A percentile compares a stretch with the other conserved stretches of the same genome.
Evolutionary conservation across 176 grass and related monocot species (phyloP).

Genomic region (Saccharum spontaneum): DNA sequence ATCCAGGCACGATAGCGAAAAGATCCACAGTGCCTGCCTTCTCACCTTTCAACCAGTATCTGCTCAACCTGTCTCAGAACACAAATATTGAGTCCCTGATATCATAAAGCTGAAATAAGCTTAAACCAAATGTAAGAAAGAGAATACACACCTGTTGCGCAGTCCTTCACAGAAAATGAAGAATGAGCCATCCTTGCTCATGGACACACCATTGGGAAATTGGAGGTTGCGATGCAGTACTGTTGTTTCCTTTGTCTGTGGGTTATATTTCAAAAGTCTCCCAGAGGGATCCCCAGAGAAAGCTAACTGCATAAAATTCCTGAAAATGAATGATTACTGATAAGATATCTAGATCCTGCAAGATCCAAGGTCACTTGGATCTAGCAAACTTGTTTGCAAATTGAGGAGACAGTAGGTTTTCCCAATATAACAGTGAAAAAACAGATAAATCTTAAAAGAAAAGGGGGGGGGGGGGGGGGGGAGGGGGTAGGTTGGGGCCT

Average conservation of each 20-base stretch:
- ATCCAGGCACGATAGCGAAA: too few relatives aligned
- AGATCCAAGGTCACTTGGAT: background rate
- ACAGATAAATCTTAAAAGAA: background rate
- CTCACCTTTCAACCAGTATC: constrained; percentile 92
- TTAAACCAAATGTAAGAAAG: constrained; percentile 20
- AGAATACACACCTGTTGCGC: constrained; percentile 52
- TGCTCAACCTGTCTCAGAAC: constrained; percentile 52
- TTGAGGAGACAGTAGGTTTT: too few relatives aligned
- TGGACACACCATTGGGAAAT: constrained; percentile 87
- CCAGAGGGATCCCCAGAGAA: constrained; percentile 83
- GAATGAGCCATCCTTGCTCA: constrained; percentile 93
- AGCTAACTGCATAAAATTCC: constrained; percentile 86
- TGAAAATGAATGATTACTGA: constrained; percentile 30
- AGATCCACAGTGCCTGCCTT: too few relatives aligned
- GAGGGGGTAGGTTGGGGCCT: too few relatives aligned
- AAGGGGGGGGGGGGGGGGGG: too few relatives aligned
- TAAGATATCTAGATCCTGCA: background rate
- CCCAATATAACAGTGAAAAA: background rate
- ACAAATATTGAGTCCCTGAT: background rate
- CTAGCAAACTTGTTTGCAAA: too few relatives aligned
- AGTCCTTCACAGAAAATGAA: constrained; percentile 85
- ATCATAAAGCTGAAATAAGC: background rate
- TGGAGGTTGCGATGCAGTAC: constrained; percentile 70
- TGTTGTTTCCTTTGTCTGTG: constrained; percentile 70
- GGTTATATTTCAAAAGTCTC: constrained; percentile 80